phyloP scores from a whole-genome alignment of 805 yeast genomes.

The Diddensiella transvaalensis region DNA sequence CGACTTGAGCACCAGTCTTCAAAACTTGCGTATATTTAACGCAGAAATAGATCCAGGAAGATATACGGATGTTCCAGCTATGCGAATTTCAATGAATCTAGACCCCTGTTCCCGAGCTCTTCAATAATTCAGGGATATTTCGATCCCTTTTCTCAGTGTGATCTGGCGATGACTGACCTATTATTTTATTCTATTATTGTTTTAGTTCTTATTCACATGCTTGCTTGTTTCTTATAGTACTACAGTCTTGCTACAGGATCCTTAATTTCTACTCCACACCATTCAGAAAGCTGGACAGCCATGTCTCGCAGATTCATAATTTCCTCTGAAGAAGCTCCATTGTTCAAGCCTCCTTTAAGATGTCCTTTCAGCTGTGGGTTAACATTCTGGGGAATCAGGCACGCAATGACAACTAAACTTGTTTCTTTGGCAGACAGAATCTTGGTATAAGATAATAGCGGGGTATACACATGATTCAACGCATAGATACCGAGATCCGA shows the following conservation, averaged over 20 bases:
- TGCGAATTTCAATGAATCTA: not conserved
- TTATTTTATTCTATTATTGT: not conserved
- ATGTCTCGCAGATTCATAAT: constrained; percentile 56
- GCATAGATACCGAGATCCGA: constrained; percentile 83
- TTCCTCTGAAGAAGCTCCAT: constrained; percentile 66
- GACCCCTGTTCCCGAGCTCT: too few species aligned
- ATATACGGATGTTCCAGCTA: not conserved
- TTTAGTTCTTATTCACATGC: not conserved
- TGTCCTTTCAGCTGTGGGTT: constrained; percentile 92
- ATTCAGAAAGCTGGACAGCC: constrained; percentile 60
- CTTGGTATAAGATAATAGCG: constrained; percentile 65
- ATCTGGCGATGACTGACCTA: too few species aligned
- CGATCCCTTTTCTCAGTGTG: too few species aligned
- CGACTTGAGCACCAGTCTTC: not conserved
- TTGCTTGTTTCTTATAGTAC: not conserved
- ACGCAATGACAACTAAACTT: constrained; percentile 69
- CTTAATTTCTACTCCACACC: constrained; percentile 71
- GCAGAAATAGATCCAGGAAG: not conserved
- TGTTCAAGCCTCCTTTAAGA: constrained; percentile 76
- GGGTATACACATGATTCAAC: constrained; percentile 69
- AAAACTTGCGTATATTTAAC: not conserved
- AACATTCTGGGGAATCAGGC: constrained; percentile 88
- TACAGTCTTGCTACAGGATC: constrained; percentile 53
- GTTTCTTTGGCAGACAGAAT: constrained; percentile 67
- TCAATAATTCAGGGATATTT: not conserved